Percentiles rank a stretch among this genome's conserved stretches.
Evolutionary conservation across 225 moss, liverwort and hornwort genomes (phyloP).

Genomic region (Polytrichum formosum): DNA sequence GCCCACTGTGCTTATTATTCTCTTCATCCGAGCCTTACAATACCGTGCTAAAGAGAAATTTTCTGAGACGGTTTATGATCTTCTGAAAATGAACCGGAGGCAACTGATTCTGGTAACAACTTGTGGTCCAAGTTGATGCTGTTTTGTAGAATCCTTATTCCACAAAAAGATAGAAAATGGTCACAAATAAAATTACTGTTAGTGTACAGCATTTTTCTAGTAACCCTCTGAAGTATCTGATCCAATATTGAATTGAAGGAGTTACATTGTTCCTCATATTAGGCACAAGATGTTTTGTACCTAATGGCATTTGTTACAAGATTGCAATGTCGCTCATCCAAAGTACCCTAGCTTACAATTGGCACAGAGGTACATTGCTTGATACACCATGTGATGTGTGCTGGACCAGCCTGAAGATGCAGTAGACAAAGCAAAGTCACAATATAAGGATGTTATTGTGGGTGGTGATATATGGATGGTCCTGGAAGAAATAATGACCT

Average conservation of each 20-base stretch:
- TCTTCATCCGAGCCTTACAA: constrained; percentile 67
- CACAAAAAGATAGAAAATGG: too few relatives aligned
- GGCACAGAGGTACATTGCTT: too few relatives aligned
- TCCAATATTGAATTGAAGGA: too few relatives aligned
- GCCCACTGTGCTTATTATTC: constrained; percentile 72
- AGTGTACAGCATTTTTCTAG: too few relatives aligned
- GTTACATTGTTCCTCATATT: too few relatives aligned
- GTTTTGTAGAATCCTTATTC: too few relatives aligned
- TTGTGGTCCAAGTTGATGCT: not conserved
- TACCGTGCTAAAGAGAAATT: constrained; percentile 65
- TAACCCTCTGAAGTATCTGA: too few relatives aligned
- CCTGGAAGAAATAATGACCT: constrained; percentile 92
- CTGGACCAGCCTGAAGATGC: constrained; percentile 88
- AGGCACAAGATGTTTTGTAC: too few relatives aligned
- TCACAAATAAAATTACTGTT: too few relatives aligned
- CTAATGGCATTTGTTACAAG: too few relatives aligned
- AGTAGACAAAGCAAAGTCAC: constrained; percentile 82
- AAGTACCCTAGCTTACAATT: too few relatives aligned
- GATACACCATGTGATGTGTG: constrained; percentile 13
- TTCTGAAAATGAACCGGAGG: constrained; percentile 81
- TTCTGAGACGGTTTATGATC: constrained; percentile 88
- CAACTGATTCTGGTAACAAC: constrained; percentile 75
- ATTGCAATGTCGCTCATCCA: too few relatives aligned
- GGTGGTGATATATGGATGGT: constrained; percentile 99
- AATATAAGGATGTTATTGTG: constrained; percentile 97